A percentile compares a stretch with the other conserved stretches of the same genome.
Evolutionary conservation across 306 rosid genomes (phyloP).

Genomic region (Prunus padus): DNA sequence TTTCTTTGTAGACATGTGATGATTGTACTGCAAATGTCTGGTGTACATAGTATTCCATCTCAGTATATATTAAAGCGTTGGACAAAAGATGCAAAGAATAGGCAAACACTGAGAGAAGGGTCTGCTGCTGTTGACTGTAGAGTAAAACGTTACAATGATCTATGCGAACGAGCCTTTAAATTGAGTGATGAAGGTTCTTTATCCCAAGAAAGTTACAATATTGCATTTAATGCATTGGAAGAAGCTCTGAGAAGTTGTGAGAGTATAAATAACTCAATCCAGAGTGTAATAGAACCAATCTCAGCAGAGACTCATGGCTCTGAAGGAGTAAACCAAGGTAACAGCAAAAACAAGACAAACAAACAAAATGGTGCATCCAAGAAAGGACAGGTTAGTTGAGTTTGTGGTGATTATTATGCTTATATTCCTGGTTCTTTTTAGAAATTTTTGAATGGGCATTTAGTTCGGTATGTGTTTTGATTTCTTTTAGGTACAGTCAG

Average conservation of each 20-base stretch:
- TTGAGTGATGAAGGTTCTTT: conserved; percentile 54
- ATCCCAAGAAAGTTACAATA: conserved; percentile 42
- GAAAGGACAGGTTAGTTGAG: conserved; percentile 35
- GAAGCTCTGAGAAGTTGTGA: conserved; percentile 47
- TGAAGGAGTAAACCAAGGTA: conserved; percentile 33
- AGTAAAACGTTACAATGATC: conserved; percentile 37
- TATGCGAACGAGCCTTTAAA: conserved; percentile 37
- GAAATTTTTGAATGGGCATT: not conserved
- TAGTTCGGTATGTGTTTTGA: conserved; percentile 8
- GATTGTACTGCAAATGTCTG: conserved; percentile 52
- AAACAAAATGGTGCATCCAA: conserved; percentile 25
- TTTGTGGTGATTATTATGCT: conserved; percentile 7
- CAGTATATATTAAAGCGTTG: conserved; percentile 48
- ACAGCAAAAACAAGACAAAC: conserved; percentile 19
- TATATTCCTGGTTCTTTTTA: not conserved
- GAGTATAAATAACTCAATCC: conserved; percentile 26
- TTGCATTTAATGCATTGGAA: conserved; percentile 41
- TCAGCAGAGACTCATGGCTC: conserved; percentile 19
- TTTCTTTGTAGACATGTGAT: conserved; percentile 52
- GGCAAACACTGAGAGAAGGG: conserved; percentile 18
- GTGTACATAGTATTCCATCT: conserved; percentile 40
- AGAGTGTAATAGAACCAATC: conserved; percentile 26
- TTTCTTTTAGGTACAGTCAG: conserved; percentile 28
- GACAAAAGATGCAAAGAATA: conserved; percentile 44
- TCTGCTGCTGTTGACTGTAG: conserved; percentile 16